Conservation (phyloP, 1,139 yeast genomes). For the Geotrichum bryndzae region DNA sequence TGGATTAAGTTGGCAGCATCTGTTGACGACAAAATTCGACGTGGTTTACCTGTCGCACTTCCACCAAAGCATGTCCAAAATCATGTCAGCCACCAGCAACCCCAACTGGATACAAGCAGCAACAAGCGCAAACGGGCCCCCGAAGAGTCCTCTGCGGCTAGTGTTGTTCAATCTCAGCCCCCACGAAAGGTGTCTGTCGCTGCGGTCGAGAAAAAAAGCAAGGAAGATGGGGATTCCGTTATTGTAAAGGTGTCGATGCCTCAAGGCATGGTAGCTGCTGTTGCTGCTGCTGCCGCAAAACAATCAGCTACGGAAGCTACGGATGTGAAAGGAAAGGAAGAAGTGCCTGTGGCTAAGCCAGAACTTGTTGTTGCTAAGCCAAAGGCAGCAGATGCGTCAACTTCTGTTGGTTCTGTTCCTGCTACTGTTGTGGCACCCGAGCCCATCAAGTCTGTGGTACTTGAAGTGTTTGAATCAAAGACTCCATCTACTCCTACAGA, state of each 20-base stretch:
- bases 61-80: conserved; percentile 18
- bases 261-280: neutral
- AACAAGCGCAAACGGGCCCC: neutral
- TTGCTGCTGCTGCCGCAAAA: neutral
- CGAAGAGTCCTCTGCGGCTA: neutral
- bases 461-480: neutral
- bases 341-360: neutral
- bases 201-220: neutral
- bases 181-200: conserved; percentile 1
- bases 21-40: conserved; percentile 31
- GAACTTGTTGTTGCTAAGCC: neutral
- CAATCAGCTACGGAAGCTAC: neutral
- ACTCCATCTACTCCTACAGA: neutral
- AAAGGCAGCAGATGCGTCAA: neutral
- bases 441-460: neutral
- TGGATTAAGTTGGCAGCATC: conserved; percentile 48
- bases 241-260: neutral
- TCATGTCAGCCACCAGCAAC: conserved; percentile 5
- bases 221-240: neutral
- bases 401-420: neutral
- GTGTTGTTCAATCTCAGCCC: neutral
- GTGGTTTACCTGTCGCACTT: conserved; percentile 23
- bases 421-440: neutral
- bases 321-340: neutral
- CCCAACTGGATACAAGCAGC: neutral